Evolutionary conservation across 805 yeast genomes (phyloP).

Genomic region (Saturnispora bothae): DNA sequence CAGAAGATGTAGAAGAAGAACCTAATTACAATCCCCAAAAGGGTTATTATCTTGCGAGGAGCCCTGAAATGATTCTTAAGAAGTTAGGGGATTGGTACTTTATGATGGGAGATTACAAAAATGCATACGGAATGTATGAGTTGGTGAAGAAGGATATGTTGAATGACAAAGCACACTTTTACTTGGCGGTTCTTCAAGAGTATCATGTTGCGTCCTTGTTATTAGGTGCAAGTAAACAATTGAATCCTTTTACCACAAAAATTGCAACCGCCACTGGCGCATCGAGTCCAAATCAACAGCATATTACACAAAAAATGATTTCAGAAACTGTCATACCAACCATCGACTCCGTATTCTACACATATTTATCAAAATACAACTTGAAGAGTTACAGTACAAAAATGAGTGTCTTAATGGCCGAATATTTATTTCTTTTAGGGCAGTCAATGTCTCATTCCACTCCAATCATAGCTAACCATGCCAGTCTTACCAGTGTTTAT

Average conservation of each 20-base stretch:
- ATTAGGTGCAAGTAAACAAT: conserved; percentile 41
- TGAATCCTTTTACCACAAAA: conserved; percentile 30
- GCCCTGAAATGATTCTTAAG: conserved; percentile 66
- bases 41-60: conserved; percentile 49
- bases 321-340: conserved; percentile 47
- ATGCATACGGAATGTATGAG: conserved; percentile 78
- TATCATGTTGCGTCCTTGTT: conserved; percentile 70
- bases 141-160: conserved; percentile 66
- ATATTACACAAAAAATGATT: conserved; percentile 34
- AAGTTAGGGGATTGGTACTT: conserved; percentile 88
- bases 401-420: conserved; percentile 56
- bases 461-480: background rate
- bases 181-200: conserved; percentile 79
- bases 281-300: conserved; percentile 13
- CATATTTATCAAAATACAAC: conserved; percentile 62
- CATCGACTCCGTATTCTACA: conserved; percentile 63
- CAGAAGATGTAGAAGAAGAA: conserved; percentile 4
- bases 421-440: conserved; percentile 42
- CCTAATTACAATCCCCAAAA: conserved; percentile 36
- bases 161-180: conserved; percentile 69
- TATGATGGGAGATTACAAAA: conserved; percentile 80
- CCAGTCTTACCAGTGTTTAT: conserved; percentile 27
- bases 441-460: conserved; percentile 22
- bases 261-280: conserved; percentile 19
- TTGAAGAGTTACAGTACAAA: conserved; percentile 63